Percentiles rank a stretch among this genome's conserved stretches.
phyloP scores from a whole-genome alignment of 2,329 filamentous ascomycete species.

The Cryphonectria naterciae region DNA sequence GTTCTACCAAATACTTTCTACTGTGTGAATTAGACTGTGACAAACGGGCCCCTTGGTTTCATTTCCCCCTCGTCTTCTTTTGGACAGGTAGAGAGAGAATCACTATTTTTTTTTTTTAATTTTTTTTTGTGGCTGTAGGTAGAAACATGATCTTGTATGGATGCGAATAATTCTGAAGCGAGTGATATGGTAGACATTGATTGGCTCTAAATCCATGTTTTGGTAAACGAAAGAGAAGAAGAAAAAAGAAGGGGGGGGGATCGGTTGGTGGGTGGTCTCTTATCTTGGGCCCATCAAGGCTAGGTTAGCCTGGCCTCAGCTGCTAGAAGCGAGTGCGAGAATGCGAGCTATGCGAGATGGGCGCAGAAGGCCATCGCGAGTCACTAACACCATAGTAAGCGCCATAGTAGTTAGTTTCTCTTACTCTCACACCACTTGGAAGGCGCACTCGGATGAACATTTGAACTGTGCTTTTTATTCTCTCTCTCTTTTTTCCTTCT shows the following conservation, averaged over 20 bases:
- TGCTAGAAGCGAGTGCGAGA: slow-evolving; percentile 13
- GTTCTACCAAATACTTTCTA: neutral
- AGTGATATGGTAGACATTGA: neutral
- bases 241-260: too few species aligned
- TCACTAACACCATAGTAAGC: neutral
- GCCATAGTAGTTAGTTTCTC: neutral
- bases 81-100: neutral
- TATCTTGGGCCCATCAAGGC: neutral
- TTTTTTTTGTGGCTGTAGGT: neutral
- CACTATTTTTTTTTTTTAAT: neutral
- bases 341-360: slow-evolving; percentile 11
- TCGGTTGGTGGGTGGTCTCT: neutral
- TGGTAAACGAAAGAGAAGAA: neutral
- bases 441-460: neutral
- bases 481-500: too few species aligned
- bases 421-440: neutral
- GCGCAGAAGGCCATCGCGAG: neutral
- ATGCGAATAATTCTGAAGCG: neutral
- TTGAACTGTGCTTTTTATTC: neutral
- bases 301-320: neutral
- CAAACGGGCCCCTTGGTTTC: neutral
- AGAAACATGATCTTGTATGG: neutral
- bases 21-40: neutral
- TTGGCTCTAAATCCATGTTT: neutral
- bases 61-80: neutral